Conservation (phyloP, 2,329 filamentous ascomycete genomes). For the Cladosporium sp. region DNA sequence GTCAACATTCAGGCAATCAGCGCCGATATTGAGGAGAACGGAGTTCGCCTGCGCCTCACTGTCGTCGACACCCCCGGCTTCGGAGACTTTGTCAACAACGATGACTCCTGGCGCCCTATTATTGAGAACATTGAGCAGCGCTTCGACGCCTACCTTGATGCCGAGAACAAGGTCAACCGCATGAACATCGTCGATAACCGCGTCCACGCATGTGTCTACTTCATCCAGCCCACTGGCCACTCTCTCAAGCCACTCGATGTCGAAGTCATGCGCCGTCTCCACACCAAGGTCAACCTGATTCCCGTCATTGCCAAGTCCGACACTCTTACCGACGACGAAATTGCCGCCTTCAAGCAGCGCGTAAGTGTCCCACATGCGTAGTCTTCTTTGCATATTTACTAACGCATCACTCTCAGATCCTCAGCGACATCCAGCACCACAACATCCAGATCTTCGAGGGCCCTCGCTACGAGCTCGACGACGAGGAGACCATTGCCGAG, state of each 20-base stretch:
- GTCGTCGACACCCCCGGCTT: constrained; percentile 98
- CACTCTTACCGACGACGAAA: constrained; percentile 95
- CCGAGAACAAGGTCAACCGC: constrained; percentile 99
- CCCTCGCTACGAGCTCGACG: constrained; percentile 95
- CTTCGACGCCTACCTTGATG: constrained; percentile 96
- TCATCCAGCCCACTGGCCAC: constrained; percentile 98
- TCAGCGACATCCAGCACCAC: constrained; percentile 94
- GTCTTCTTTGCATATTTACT: constrained; percentile 11
- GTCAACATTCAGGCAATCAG: constrained; percentile 53
- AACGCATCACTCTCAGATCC: constrained; percentile 61
- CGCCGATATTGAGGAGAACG: constrained; percentile 86
- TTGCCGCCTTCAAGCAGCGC: constrained; percentile 88
- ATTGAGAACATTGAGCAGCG: constrained; percentile 99
- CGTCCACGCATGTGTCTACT: constrained; percentile 98
- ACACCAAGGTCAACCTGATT: constrained; percentile 99
- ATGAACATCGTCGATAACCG: constrained; percentile 99
- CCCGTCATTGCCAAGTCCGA: constrained; percentile 98
- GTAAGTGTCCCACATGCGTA: constrained; percentile 55
- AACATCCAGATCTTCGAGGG: constrained; percentile 99
- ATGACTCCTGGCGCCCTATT: constrained; percentile 98
- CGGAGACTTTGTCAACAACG: constrained; percentile 99
- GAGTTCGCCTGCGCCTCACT: constrained; percentile 89
- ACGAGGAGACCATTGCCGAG: constrained; percentile 98
- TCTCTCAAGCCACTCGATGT: constrained; percentile 98
- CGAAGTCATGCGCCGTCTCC: constrained; percentile 97